Conservation (phyloP, 2,329 filamentous ascomycete species). For the Talaromyces sp. region DNA sequence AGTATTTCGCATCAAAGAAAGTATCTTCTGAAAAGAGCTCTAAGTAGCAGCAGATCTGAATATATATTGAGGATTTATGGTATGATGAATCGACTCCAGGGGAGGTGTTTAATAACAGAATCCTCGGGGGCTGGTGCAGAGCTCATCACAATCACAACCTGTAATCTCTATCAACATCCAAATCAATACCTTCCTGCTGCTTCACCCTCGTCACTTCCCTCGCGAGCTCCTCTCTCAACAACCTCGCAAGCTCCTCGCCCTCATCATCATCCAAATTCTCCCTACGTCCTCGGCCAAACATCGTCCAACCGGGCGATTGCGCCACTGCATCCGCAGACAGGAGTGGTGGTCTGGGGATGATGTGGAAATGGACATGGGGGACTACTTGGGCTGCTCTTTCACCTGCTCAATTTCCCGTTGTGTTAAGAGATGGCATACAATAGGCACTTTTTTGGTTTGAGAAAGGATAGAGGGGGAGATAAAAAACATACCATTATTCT, state of each 20-base stretch:
- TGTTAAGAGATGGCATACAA: not conserved
- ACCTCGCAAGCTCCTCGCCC: slow-evolving; percentile 31
- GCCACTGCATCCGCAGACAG: slow-evolving; percentile 19
- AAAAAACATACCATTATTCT: slow-evolving; percentile 69
- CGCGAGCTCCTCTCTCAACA: slow-evolving; percentile 35
- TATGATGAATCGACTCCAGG: not conserved
- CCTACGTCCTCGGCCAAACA: slow-evolving; percentile 45
- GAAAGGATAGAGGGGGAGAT: not conserved
- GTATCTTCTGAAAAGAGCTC: not conserved
- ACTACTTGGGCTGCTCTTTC: slow-evolving; percentile 86
- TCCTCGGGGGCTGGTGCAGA: too few species aligned
- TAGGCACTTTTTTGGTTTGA: slow-evolving; percentile 5
- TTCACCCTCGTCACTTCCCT: slow-evolving; percentile 33
- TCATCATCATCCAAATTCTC: slow-evolving; percentile 46
- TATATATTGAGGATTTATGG: not conserved
- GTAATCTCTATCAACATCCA: slow-evolving; percentile 22
- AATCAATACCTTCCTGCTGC: slow-evolving; percentile 33
- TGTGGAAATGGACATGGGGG: slow-evolving; percentile 88
- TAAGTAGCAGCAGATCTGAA: not conserved
- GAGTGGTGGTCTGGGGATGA: slow-evolving; percentile 69
- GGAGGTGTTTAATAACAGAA: not conserved
- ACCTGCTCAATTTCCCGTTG: slow-evolving; percentile 43
- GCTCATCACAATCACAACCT: slow-evolving; percentile 1
- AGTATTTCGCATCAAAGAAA: slow-evolving; percentile 3
- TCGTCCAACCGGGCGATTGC: slow-evolving; percentile 32